Conservation (phyloP, 176 grass and related monocot genomes). For the Ampelocalamus luodianensis region DNA sequence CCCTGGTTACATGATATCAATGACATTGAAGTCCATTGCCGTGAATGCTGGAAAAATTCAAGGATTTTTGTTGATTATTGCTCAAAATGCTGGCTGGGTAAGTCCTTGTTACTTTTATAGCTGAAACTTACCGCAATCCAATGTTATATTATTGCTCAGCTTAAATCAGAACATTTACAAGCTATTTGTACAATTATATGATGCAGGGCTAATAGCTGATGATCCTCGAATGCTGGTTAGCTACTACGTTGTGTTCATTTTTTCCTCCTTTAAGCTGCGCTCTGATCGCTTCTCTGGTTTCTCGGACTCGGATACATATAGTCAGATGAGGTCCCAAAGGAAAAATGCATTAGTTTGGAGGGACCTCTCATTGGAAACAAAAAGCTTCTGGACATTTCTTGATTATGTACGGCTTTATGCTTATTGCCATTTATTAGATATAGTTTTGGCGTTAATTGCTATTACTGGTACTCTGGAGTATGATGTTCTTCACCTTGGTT, state of each 20-base stretch:
- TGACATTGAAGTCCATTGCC: conserved; percentile 66
- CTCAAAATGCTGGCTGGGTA: conserved; percentile 94
- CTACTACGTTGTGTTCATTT: conserved; percentile 93
- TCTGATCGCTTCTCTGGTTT: conserved; percentile 78
- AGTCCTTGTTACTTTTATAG: conserved; percentile 35
- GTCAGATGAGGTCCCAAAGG: conserved; percentile 77
- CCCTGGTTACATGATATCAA: conserved; percentile 49
- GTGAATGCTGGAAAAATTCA: conserved; percentile 89
- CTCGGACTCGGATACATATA: conserved; percentile 83
- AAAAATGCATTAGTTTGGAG: conserved; percentile 88
- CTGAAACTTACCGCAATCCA: not conserved
- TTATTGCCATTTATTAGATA: conserved; percentile 97
- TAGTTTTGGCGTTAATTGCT: conserved; percentile 95
- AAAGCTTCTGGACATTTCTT: conserved; percentile 98
- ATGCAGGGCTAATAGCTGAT: conserved; percentile 82
- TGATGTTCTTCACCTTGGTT: conserved; percentile 97
- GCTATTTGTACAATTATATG: conserved; percentile 36
- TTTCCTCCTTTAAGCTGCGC: conserved; percentile 92
- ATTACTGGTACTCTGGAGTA: conserved; percentile 97
- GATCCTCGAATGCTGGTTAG: conserved; percentile 91
- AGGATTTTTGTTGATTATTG: conserved; percentile 73
- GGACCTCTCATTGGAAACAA: conserved; percentile 98
- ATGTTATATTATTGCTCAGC: conserved; percentile 31
- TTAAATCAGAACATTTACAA: conserved; percentile 34
- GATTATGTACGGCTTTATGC: conserved; percentile 89